These are phyloP conservation scores for Penicillium fimorum DNA, from an alignment of 495 filamentous ascomycete genomes.

Conservation along the genomic window DNA sequence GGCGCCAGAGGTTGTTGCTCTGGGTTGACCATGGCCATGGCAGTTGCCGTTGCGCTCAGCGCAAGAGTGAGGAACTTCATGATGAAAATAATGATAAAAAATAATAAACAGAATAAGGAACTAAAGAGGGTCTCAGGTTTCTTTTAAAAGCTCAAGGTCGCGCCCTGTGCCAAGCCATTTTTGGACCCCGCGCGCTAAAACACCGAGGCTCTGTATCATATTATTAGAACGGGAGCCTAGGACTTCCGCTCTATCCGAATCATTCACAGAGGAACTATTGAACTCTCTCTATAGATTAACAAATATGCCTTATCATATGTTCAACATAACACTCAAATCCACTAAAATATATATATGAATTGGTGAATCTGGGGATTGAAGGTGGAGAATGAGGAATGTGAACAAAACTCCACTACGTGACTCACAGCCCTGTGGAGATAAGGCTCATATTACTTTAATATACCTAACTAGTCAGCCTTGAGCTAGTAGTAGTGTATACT, in stretches of 20 bases:
- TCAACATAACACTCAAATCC: not conserved
- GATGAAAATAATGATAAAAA: slow-evolving; percentile 8
- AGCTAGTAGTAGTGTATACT: not conserved
- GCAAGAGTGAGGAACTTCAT: slow-evolving; percentile 38
- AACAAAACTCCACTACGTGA: slow-evolving; percentile 17
- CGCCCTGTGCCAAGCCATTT: slow-evolving; percentile 23
- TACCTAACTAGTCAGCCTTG: not conserved
- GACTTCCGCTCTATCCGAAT: not conserved
- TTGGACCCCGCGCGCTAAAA: slow-evolving; percentile 22
- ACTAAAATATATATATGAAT: not conserved
- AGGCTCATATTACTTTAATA: not conserved
- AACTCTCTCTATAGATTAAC: too few species aligned
- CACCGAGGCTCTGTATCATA: slow-evolving; percentile 9
- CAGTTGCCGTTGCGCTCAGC: slow-evolving; percentile 35
- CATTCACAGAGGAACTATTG: too few species aligned
- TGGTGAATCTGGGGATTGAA: slow-evolving; percentile 19
- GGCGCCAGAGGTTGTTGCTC: slow-evolving; percentile 38
- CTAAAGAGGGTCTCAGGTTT: not conserved
- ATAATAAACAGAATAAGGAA: not conserved
- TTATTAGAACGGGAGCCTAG: not conserved
- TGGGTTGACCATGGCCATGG: slow-evolving; percentile 35
- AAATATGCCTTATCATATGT: not conserved
- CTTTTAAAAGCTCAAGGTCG: slow-evolving; percentile 11
- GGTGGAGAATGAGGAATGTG: slow-evolving; percentile 20
- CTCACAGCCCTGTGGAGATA: slow-evolving; percentile 18